These are phyloP conservation scores for Nepenthes gracilis DNA, from an alignment of 148 eudicot species.

Conservation along the genomic window DNA sequence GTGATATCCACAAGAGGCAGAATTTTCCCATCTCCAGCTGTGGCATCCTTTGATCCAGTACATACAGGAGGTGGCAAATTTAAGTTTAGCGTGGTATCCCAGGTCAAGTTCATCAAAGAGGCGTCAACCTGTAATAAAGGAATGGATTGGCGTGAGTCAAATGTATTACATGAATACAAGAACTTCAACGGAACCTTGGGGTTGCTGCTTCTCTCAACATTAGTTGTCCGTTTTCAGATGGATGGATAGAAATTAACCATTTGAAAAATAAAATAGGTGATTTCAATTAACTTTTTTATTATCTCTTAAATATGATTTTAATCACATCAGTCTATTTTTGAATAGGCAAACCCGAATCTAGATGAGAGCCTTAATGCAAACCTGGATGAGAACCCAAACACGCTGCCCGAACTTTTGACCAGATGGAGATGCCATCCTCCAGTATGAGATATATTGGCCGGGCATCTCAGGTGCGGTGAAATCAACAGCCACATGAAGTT, in stretches of 20 bases:
- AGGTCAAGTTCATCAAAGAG: conserved; percentile 17
- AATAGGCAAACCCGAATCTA: neutral
- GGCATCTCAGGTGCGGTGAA: conserved; percentile 67
- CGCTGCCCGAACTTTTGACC: conserved; percentile 83
- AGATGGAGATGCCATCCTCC: conserved; percentile 68
- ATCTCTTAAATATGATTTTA: no score
- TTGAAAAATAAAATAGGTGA: no score
- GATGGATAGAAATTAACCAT: no score
- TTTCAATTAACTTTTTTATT: no score
- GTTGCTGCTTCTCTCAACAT: no score
- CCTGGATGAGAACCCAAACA: conserved; percentile 80
- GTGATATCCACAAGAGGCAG: conserved; percentile 3
- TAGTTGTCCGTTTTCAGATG: no score
- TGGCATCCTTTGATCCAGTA: conserved; percentile 1
- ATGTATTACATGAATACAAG: neutral
- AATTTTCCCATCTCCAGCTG: neutral
- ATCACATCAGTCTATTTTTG: no score
- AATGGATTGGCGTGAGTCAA: neutral
- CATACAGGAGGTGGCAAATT: conserved; percentile 34
- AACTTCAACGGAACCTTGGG: neutral
- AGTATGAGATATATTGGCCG: conserved; percentile 62
- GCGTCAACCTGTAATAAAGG: conserved; percentile 50
- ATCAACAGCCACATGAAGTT: conserved; percentile 67
- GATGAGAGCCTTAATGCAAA: conserved; percentile 5
- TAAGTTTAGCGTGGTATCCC: conserved; percentile 22